These are phyloP conservation scores for Penicillium sp. DNA, from an alignment of 2,329 filamentous ascomycete species.

Conservation along the genomic window DNA sequence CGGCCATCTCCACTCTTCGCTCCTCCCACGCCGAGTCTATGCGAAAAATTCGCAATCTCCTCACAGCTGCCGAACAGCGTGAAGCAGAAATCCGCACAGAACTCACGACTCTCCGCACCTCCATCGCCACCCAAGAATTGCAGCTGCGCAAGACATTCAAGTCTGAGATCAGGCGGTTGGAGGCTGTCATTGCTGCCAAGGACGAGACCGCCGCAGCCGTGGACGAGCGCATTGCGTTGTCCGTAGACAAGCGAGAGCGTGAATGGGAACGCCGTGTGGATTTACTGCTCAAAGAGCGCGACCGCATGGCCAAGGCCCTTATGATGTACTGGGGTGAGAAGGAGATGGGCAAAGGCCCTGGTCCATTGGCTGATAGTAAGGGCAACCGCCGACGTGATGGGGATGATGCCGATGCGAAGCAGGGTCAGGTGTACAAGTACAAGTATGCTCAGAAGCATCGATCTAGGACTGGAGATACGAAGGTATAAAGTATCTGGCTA, in stretches of 20 bases:
- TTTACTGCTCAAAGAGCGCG: conserved; percentile 43
- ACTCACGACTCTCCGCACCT: conserved; percentile 31
- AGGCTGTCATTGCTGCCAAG: conserved; percentile 40
- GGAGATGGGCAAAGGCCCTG: conserved; percentile 34
- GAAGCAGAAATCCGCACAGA: conserved; percentile 38
- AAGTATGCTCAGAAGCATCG: conserved; percentile 32
- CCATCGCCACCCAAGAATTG: conserved; percentile 21
- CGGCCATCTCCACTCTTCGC: conserved; percentile 39
- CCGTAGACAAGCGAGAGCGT: conserved; percentile 45
- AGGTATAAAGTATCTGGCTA: conserved; percentile 6
- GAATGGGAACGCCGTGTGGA: conserved; percentile 47
- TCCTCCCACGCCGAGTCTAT: conserved; percentile 40
- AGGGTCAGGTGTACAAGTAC: conserved; percentile 42
- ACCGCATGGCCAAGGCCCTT: conserved; percentile 42
- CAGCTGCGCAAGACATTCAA: conserved; percentile 32
- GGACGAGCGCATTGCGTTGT: conserved; percentile 42
- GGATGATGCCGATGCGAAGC: conserved; percentile 21
- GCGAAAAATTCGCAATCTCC: conserved; percentile 37
- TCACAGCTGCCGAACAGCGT: conserved; percentile 37
- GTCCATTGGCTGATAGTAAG: conserved; percentile 20
- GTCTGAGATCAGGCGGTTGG: conserved; percentile 36
- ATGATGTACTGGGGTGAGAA: conserved; percentile 46
- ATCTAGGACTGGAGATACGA: conserved; percentile 18
- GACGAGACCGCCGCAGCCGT: conserved; percentile 43
- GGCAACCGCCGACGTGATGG: conserved; percentile 27